Base-by-base conservation (phyloP, 805 yeast genomes). In the Ogataea neopini region DNA sequence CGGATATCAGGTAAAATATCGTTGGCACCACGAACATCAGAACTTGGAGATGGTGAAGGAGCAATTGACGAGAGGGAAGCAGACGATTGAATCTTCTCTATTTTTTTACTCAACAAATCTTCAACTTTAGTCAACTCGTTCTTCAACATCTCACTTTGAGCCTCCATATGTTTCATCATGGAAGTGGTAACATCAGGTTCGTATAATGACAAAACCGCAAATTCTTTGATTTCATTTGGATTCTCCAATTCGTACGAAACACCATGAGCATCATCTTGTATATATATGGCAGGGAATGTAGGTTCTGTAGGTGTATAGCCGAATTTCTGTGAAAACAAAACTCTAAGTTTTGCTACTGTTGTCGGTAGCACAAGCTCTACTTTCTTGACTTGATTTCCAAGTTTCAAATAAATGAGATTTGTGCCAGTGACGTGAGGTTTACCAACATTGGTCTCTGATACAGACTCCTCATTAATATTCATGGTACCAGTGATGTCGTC, bases 191-290 rank as follows among this genome's bases (percentile, higher is more conserved):
- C 37, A 26, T 63, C 67, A 3, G 77, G 72, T 49, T 83, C 83
- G 39, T 79, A 76, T 26, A 87, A 66, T 0, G 83, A 73, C 7
- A 92, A 62, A 2, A 89, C 66, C 2, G 81, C 72, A 0, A 89
- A 90, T 2, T 74, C 73, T 40, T 66, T 63, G 1, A 92, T 71
- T 34, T 86, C 91, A 0, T 54, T 56, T n/a, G 88, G 61, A 34
- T 89, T 91, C 51, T 91, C 97, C 18, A 92, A 67, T 62, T 92
- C 97, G 61, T 87, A 94, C 1, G 84, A 74, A 1, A 90, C 75
- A 0, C 77, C 78, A 26, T 76, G 72, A 2, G 68, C 63, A 0
- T 77, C 75, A 50, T 88, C 95, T 50, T 76, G 81, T 5, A 90
- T 73, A 57, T 86, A 86, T 22, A 94, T 77, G 10, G 84, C 86